phyloP scores from a whole-genome alignment of 116 monocot species.

The Iris pallida region DNA sequence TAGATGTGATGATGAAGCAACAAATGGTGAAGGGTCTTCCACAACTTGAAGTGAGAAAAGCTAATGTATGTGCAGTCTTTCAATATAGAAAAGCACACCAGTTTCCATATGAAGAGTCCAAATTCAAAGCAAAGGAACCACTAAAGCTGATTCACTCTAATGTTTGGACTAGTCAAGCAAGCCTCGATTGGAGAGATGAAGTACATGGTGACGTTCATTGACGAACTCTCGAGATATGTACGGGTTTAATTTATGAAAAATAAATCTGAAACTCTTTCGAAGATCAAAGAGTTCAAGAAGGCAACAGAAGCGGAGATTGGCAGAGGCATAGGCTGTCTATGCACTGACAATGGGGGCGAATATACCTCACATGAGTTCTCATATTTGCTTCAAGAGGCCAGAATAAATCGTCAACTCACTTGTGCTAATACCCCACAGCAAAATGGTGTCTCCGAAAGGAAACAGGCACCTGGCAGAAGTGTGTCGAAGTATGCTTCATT shows the following conservation, averaged over 20 bases:
- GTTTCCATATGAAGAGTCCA: no score
- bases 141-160: no score
- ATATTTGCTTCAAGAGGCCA: neutral
- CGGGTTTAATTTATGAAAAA: neutral
- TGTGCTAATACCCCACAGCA: neutral
- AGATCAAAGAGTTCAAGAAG: neutral
- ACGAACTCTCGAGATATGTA: neutral
- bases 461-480: neutral
- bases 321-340: neutral
- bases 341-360: neutral
- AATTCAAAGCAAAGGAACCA: no score
- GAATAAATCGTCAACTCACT: neutral
- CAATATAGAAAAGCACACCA: neutral
- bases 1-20: conserved; percentile 3
- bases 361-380: neutral
- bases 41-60: neutral
- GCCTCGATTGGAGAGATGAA: neutral
- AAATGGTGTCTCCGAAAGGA: neutral
- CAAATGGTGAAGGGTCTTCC: neutral
- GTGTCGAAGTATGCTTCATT: neutral
- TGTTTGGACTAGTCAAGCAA: no score
- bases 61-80: neutral
- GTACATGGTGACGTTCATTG: neutral
- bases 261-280: neutral
- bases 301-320: neutral